These are phyloP conservation scores for Stereocaulon alpinum DNA, from an alignment of 495 filamentous ascomycete genomes.

Conservation along the genomic window DNA sequence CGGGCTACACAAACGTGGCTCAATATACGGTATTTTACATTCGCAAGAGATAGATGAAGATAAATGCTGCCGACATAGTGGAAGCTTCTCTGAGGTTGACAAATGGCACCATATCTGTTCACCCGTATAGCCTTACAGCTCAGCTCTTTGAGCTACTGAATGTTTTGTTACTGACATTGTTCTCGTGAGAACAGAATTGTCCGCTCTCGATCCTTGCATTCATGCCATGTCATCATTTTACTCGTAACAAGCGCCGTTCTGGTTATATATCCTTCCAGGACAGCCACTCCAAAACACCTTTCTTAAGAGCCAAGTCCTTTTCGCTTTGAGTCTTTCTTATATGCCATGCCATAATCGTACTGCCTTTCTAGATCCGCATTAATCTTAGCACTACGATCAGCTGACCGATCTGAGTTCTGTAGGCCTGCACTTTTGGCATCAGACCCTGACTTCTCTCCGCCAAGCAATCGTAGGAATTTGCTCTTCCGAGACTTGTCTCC, in stretches of 20 bases:
- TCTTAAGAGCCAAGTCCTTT: constrained; percentile 44
- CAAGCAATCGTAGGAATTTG: constrained; percentile 49
- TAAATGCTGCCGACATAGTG: neutral
- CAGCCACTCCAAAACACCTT: neutral
- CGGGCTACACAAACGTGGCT: neutral
- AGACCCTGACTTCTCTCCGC: constrained; percentile 18
- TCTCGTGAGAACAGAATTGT: neutral
- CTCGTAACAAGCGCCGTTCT: no score
- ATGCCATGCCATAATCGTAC: constrained; percentile 45
- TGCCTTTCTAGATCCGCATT: constrained; percentile 49
- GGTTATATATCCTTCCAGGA: no score
- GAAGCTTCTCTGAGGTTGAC: neutral
- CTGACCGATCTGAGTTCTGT: neutral
- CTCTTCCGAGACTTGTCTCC: constrained; percentile 40
- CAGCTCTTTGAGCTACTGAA: neutral
- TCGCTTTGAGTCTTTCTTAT: constrained; percentile 46
- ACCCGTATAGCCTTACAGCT: neutral
- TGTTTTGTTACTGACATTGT: neutral
- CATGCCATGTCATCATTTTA: neutral
- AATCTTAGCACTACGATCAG: constrained; percentile 20
- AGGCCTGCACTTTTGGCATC: neutral
- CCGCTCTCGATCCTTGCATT: neutral
- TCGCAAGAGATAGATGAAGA: neutral
- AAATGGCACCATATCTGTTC: neutral
- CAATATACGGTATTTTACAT: neutral